Percentiles rank a stretch among this genome's conserved stretches.
Conservation (phyloP, 2,329 filamentous ascomycete species). For the Tetracladium maxilliforme region DNA sequence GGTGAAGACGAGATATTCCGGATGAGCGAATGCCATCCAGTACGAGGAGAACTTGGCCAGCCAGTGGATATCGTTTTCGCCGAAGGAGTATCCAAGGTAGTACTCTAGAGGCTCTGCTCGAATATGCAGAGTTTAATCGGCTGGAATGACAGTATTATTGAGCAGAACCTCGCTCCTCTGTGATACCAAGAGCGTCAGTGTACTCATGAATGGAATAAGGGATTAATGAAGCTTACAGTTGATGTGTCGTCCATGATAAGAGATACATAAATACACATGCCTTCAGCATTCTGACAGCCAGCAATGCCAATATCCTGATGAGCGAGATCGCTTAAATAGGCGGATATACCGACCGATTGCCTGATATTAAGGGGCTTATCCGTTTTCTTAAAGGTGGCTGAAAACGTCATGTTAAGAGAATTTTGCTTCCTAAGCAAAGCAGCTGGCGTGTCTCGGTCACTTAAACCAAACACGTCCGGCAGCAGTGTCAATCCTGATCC, state of each 20-base stretch:
- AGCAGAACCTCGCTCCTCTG: conserved; percentile 3
- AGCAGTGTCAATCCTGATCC: conserved; percentile 4
- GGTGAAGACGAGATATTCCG: conserved; percentile 7
- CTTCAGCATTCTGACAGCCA: conserved; percentile 4
- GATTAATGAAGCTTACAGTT: conserved; percentile 2
- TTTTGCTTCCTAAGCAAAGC: conserved; percentile 9
- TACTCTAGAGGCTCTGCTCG: conserved; percentile 6
- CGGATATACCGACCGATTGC: conserved; percentile 5
- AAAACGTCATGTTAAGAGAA: conserved; percentile 8
- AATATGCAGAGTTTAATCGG: conserved; percentile 4
- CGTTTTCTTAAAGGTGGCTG: conserved; percentile 4
- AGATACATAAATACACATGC: conserved; percentile 6
- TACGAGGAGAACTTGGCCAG: conserved; percentile 4
- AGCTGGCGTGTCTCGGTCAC: conserved; percentile 7
- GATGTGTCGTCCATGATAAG: conserved; percentile 4
- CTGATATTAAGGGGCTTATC: conserved; percentile 1
- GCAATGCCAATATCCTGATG: conserved; percentile 8
- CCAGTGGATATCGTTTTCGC: conserved; percentile 1
- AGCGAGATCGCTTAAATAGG: conserved; percentile 7
- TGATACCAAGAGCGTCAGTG: no score
- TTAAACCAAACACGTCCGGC: conserved; percentile 7
- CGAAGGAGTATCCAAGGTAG: conserved; percentile 5
- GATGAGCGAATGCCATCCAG: conserved; percentile 8
- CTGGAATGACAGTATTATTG: conserved; percentile 4
- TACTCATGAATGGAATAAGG: no score